Evolutionary conservation across 495 filamentous ascomycete species (phyloP).

Genomic region (Daldinia loculata): DNA sequence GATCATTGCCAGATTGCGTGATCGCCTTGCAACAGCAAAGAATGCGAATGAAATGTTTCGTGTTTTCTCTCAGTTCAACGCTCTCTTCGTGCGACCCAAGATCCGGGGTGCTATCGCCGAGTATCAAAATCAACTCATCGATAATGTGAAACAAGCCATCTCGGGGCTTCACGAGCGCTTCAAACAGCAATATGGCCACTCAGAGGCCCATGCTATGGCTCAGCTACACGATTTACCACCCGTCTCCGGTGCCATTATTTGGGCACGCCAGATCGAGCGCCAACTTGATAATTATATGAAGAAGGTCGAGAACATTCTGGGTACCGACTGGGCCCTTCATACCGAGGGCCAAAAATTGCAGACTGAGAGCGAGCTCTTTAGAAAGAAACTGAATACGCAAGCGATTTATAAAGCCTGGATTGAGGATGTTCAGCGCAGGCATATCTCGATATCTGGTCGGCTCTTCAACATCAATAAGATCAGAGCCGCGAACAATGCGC

Average conservation of each 20-base stretch:
- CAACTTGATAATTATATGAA: conserved; percentile 97
- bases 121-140: conserved; percentile 96
- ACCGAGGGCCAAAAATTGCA: conserved; percentile 94
- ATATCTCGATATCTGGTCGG: conserved; percentile 88
- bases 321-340: conserved; percentile 91
- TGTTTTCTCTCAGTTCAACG: conserved; percentile 99
- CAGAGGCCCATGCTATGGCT: conserved; percentile 96
- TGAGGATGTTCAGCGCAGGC: conserved; percentile 82
- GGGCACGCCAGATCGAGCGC: conserved; percentile 95
- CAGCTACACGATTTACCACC: conserved; percentile 94
- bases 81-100: conserved; percentile 95
- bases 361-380: conserved; percentile 86
- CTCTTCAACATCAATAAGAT: conserved; percentile 91
- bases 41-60: conserved; percentile 99
- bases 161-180: conserved; percentile 92
- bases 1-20: conserved; percentile 92
- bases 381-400: conserved; percentile 92
- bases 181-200: conserved; percentile 98
- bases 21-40: conserved; percentile 93
- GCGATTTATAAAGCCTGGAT: conserved; percentile 96
- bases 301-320: conserved; percentile 94
- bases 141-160: conserved; percentile 96
- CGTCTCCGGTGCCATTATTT: conserved; percentile 95
- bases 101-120: conserved; percentile 97
- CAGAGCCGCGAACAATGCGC: conserved; percentile 80